phyloP scores from a whole-genome alignment of 2,329 filamentous ascomycete genomes.

The Cadophora malorum region DNA sequence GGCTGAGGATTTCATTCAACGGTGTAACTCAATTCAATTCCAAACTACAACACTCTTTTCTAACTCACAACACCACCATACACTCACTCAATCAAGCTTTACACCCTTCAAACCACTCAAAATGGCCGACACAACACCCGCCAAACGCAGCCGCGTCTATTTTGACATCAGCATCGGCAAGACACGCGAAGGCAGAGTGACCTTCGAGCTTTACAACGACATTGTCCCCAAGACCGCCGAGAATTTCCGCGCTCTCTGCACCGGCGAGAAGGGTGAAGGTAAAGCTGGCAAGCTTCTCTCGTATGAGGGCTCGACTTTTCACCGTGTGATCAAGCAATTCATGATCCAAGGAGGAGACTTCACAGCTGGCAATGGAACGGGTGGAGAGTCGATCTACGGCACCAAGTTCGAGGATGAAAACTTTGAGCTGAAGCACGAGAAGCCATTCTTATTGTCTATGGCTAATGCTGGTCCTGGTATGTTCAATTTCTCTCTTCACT shows the following conservation, averaged over 20 bases:
- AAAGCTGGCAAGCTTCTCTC: constrained; percentile 84
- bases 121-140: constrained; percentile 45
- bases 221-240: constrained; percentile 94
- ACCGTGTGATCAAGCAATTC: constrained; percentile 97
- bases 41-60: not conserved
- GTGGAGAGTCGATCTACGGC: constrained; percentile 96
- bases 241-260: constrained; percentile 94
- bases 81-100: not conserved
- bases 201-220: constrained; percentile 79
- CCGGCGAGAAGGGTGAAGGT: constrained; percentile 88
- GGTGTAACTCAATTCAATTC: not conserved
- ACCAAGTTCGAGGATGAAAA: constrained; percentile 98
- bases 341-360: constrained; percentile 99
- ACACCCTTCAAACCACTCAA: constrained; percentile 41
- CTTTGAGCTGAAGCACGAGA: constrained; percentile 89
- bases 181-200: constrained; percentile 75
- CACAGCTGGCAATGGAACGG: constrained; percentile 91
- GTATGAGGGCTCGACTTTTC: constrained; percentile 93
- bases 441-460: constrained; percentile 95
- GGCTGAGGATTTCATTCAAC: constrained; percentile 22
- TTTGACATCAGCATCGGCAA: constrained; percentile 90
- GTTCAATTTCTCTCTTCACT: constrained; percentile 41
- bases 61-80: not conserved
- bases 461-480: constrained; percentile 92
- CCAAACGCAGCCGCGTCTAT: constrained; percentile 72